A percentile compares a stretch with the other conserved stretches of the same genome.
Conservation (phyloP, 2,329 filamentous ascomycete species). For the Colletotrichum plurivorum region DNA sequence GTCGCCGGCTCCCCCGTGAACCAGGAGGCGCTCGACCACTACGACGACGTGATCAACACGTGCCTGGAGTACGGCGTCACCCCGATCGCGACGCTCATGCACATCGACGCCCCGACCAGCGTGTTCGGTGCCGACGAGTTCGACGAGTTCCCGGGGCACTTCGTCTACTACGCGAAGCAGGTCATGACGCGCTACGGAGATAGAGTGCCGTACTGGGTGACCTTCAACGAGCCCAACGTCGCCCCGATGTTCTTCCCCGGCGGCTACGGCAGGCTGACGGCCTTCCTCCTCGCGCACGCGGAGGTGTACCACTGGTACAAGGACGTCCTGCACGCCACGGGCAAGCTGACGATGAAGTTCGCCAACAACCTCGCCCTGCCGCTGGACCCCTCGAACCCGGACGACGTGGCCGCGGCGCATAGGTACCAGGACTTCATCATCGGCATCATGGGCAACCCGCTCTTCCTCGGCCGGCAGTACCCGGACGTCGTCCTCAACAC, state of each 20-base stretch:
- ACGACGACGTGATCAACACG: constrained; percentile 67
- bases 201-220: constrained; percentile 66
- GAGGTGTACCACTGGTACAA: constrained; percentile 66
- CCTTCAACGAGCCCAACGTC: constrained; percentile 66
- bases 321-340: constrained; percentile 62
- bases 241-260: constrained; percentile 53
- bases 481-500: constrained; percentile 59
- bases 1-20: constrained; percentile 66
- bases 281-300: constrained; percentile 63
- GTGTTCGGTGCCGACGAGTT: constrained; percentile 51
- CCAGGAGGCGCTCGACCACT: constrained; percentile 64
- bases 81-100: constrained; percentile 63
- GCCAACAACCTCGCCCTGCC: constrained; percentile 65
- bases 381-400: constrained; percentile 48
- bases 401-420: constrained; percentile 60
- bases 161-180: constrained; percentile 67
- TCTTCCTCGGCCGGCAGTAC: constrained; percentile 66
- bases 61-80: constrained; percentile 63
- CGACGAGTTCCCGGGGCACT: constrained; percentile 58
- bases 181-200: constrained; percentile 66
- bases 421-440: constrained; percentile 64
- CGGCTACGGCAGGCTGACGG: constrained; percentile 48
- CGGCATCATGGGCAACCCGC: constrained; percentile 66
- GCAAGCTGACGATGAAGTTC: constrained; percentile 65
- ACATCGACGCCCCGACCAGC: constrained; percentile 55